Evolutionary conservation across 1,139 yeast genomes (phyloP).

Genomic region (Sugiyamaella sp.): DNA sequence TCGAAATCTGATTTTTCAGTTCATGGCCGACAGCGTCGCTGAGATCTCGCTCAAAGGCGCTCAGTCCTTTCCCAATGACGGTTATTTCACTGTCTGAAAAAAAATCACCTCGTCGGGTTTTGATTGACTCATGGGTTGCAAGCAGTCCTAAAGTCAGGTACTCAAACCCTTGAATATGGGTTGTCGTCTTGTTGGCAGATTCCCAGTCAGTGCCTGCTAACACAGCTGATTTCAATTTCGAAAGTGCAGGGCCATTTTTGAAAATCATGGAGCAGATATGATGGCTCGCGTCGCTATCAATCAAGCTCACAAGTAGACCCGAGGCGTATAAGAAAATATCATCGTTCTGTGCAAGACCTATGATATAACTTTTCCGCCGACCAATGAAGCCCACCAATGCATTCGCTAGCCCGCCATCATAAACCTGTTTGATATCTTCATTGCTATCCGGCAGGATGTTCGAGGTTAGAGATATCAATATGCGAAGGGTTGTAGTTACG

Average conservation of each 20-base stretch:
- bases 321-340: conserved; percentile 26
- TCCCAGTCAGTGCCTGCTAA: conserved; percentile 1
- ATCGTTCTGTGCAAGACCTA: background rate
- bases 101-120: background rate
- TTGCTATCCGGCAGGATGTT: conserved; percentile 18
- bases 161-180: conserved; percentile 30
- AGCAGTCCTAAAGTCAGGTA: conserved; percentile 28
- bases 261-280: background rate
- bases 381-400: conserved; percentile 5
- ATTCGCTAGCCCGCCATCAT: conserved; percentile 14
- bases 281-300: conserved; percentile 18
- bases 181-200: conserved; percentile 7
- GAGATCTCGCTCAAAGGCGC: conserved; percentile 20
- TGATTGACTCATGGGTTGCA: conserved; percentile 12
- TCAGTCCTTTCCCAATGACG: conserved; percentile 21
- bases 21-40: conserved; percentile 26
- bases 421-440: background rate
- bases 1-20: conserved; percentile 25
- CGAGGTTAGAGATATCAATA: conserved; percentile 29
- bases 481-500: conserved; percentile 21
- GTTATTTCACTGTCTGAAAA: conserved; percentile 20
- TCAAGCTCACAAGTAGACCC: conserved; percentile 29
- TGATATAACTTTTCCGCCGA: background rate
- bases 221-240: background rate
- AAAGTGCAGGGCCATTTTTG: background rate